Conservation (phyloP, 1,284 basidiomycete species). For the Apiotrichum porosum region DNA sequence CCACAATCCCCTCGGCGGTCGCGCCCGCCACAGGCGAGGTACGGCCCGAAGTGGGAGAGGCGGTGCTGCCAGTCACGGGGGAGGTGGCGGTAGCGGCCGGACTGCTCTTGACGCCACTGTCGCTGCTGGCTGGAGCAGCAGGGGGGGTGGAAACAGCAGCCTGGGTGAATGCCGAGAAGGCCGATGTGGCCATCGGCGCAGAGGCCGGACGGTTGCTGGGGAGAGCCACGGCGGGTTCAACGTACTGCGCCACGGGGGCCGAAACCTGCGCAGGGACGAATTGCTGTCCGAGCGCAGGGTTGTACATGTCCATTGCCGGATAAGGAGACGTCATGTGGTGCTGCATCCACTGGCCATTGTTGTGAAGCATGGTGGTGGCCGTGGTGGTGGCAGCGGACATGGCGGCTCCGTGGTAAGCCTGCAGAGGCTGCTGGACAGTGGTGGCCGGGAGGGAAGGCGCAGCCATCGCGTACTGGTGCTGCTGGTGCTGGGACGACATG, state of each 20-base stretch:
- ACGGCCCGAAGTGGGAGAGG: slow-evolving; percentile 2
- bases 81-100: not conserved
- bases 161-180: not conserved
- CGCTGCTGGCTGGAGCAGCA: too few relatives aligned
- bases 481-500: not conserved
- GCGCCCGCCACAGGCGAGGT: slow-evolving; percentile 1
- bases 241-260: slow-evolving; percentile 4
- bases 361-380: not conserved
- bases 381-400: not conserved
- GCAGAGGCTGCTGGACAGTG: too few relatives aligned
- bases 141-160: not conserved
- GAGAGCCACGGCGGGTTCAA: slow-evolving; percentile 4
- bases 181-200: not conserved
- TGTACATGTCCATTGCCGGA: slow-evolving; percentile 2
- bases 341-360: not conserved
- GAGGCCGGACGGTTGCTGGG: not conserved
- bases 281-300: slow-evolving; percentile 1
- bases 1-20: too few relatives aligned
- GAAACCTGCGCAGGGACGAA: not conserved
- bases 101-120: not conserved
- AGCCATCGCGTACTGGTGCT: not conserved
- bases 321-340: not conserved
- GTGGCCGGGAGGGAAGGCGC: not conserved
- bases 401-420: not conserved
- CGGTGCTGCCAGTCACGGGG: not conserved